Conservation (phyloP, 345 rosid genomes). For the Ceriops tagal region DNA sequence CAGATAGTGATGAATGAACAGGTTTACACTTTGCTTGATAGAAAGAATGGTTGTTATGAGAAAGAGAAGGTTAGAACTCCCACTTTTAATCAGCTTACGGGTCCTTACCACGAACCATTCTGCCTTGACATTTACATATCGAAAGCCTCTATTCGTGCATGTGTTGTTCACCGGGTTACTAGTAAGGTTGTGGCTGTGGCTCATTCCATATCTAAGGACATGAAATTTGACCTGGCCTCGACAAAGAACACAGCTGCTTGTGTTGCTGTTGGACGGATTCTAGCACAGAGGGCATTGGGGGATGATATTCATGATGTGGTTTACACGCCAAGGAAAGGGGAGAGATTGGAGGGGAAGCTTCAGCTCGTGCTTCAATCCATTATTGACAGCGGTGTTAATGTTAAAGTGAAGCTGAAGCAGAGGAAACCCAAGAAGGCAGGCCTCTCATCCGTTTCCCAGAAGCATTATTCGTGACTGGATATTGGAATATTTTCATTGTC, state of each 20-base stretch:
- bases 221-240: conserved; percentile 78
- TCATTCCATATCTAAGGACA: conserved; percentile 85
- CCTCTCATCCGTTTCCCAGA: neutral
- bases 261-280: conserved; percentile 58
- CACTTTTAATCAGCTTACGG: conserved; percentile 88
- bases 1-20: conserved; percentile 16
- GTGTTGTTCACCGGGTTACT: conserved; percentile 75
- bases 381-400: conserved; percentile 65
- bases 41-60: conserved; percentile 6
- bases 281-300: conserved; percentile 74
- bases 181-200: conserved; percentile 89
- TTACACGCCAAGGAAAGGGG: conserved; percentile 87
- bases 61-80: conserved; percentile 48
- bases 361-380: conserved; percentile 72
- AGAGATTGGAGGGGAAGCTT: conserved; percentile 80
- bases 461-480: neutral
- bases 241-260: conserved; percentile 72
- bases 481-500: neutral
- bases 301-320: conserved; percentile 73
- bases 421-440: conserved; percentile 39
- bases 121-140: conserved; percentile 84
- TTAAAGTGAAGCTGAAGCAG: conserved; percentile 81
- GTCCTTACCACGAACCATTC: conserved; percentile 83
- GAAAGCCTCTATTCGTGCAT: conserved; percentile 80
- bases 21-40: conserved; percentile 10